These are phyloP conservation scores for Austroboletus novae-zelandiae DNA, from an alignment of 1,284 basidiomycete genomes.

Conservation along the genomic window DNA sequence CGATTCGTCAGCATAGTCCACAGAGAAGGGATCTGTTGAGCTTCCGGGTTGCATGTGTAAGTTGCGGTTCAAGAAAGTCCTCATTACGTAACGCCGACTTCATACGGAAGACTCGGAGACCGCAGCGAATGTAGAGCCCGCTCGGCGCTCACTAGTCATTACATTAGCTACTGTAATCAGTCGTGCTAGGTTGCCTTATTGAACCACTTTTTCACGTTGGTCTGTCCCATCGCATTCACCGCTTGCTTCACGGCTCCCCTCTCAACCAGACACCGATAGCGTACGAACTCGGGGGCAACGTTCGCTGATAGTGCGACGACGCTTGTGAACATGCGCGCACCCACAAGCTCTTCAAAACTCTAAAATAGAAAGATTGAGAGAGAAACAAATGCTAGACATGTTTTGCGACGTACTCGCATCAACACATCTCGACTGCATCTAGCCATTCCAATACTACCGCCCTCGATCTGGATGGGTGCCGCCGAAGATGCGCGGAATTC, in stretches of 20 bases:
- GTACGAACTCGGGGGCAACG: slow-evolving; percentile 60
- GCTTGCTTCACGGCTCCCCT: slow-evolving; percentile 59
- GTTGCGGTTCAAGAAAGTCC: neutral
- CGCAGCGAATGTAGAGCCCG: no score
- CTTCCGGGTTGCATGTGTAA: slow-evolving; percentile 12
- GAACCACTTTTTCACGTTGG: slow-evolving; percentile 76
- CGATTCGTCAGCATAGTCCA: slow-evolving; percentile 72
- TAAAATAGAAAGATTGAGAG: slow-evolving; percentile 29
- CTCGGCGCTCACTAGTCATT: no score
- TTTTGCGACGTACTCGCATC: slow-evolving; percentile 48
- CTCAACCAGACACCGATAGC: slow-evolving; percentile 60
- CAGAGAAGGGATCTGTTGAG: slow-evolving; percentile 28
- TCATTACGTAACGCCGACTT: neutral
- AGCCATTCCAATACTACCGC: slow-evolving; percentile 73
- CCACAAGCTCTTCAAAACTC: slow-evolving; percentile 68
- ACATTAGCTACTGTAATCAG: slow-evolving; percentile 23
- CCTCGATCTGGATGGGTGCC: slow-evolving; percentile 71
- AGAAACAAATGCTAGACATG: neutral
- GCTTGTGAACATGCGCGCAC: slow-evolving; percentile 50
- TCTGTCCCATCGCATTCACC: slow-evolving; percentile 63
- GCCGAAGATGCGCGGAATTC: slow-evolving; percentile 66
- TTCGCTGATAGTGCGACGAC: slow-evolving; percentile 44
- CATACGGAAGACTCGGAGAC: neutral
- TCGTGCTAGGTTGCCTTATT: slow-evolving; percentile 40
- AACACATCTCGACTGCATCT: slow-evolving; percentile 60